Evolutionary conservation across 179 eudicot species (phyloP), one percentile per base, ranked within the genome.

Genomic region (Camellia oleifera): DNA sequence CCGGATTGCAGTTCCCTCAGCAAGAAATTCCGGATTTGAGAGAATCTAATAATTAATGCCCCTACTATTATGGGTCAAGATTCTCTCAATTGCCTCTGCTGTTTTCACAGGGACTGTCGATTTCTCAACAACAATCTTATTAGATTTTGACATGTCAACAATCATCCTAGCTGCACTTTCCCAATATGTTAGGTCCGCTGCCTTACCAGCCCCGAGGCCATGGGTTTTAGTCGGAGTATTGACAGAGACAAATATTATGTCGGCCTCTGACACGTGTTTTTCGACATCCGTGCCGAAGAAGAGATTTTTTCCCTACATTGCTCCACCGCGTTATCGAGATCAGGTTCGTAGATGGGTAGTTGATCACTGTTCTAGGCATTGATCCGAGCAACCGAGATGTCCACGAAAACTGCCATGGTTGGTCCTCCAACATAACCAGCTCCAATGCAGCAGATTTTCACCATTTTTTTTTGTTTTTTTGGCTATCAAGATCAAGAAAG

Each of bases 361-460:
- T 78, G 81, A 9, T 88, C 88, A 72, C 90, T 86, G 78, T 88
- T 88, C 90, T 88, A 88, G 57, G 90, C 90, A 42, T 76, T 70
- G 75, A 88, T 88, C 74, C 88, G 81, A 12, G 88, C 64, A 4
- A 64, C 86, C 7, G 88, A 74, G 7, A 88, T 88, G 64, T 88
- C 90, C 32, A 88, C 90, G 58, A 88, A 88, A 1, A 88, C 87
- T n/a, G 88, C 90, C 90, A 88, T 88, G 64, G 90, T 88, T 0
- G 90, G 90, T 0, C 90, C 90, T 0, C 90, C 90, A 73, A 88
- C 90, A 69, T 88, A 88, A 4, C 90, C 90, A 80, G 90, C 90
- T 82, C 90, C 90, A 56, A 57, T 57, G 61, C 61, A 57, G 12
- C 61, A 57, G 3, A 57, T 57, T 57, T 57, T 57, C n/a, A 57